A percentile compares a stretch with the other conserved stretches of the same genome.
Conservation (phyloP, 768 basidiomycete species). For the Macrolepiota albuminosa region DNA sequence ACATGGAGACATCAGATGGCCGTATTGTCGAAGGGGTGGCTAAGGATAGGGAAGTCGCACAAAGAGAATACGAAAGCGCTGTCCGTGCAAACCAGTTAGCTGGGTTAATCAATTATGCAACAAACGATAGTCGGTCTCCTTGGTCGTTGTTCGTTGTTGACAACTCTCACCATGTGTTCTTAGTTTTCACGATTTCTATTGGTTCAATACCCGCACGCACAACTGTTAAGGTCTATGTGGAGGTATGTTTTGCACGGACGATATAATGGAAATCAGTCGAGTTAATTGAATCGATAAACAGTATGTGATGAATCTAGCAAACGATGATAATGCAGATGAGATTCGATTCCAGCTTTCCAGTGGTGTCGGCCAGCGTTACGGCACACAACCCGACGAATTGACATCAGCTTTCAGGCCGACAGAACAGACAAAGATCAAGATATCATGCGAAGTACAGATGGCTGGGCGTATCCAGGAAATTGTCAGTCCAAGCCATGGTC, state of each 20-base stretch:
- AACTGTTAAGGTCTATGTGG: slow-evolving; percentile 35
- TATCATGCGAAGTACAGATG: slow-evolving; percentile 45
- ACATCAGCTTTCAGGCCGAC: slow-evolving; percentile 23
- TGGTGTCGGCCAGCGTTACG: slow-evolving; percentile 48
- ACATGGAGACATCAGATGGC: slow-evolving; percentile 41
- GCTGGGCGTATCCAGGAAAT: slow-evolving; percentile 37
- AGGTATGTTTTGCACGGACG: slow-evolving; percentile 27
- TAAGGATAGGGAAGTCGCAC: slow-evolving; percentile 44
- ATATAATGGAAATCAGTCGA: not conserved
- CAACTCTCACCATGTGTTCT: not conserved
- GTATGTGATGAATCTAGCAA: slow-evolving; percentile 51
- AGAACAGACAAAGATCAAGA: slow-evolving; percentile 29
- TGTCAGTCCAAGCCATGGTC: slow-evolving; percentile 38
- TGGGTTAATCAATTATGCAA: slow-evolving; percentile 44
- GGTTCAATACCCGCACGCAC: slow-evolving; percentile 43
- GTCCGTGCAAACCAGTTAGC: slow-evolving; percentile 33
- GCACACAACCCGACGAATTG: slow-evolving; percentile 36
- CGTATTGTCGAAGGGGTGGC: slow-evolving; percentile 37
- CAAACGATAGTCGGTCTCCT: slow-evolving; percentile 43
- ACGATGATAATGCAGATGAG: slow-evolving; percentile 42
- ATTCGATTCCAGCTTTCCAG: slow-evolving; percentile 53
- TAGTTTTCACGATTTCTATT: slow-evolving; percentile 57
- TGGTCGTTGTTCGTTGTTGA: not conserved
- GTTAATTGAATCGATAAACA: slow-evolving; percentile 12
- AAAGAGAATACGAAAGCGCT: slow-evolving; percentile 35